Evolutionary conservation across 768 basidiomycete species (phyloP), one percentile per base, ranked within the genome.

Genomic region (Tulasnella sp.): DNA sequence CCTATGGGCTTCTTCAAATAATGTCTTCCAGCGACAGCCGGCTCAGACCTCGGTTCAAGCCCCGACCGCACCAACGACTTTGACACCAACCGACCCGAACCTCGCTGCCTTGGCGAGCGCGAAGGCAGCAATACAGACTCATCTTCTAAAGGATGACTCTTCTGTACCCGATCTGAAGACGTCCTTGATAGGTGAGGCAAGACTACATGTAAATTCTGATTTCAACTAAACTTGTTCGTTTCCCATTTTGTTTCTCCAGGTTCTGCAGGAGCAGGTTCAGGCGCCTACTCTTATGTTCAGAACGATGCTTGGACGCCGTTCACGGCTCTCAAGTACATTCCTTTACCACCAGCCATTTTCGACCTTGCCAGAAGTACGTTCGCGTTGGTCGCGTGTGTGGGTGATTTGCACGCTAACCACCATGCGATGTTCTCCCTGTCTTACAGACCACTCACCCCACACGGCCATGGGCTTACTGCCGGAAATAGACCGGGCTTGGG

Each of bases 401-500:
- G 29, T 61, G 29, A 29, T 26, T 61, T 61, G 57, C 29, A 61
- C 57, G 23, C 57, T 61, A 61, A 61, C 57, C 57, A 29, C 57
- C 13, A 23, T 29, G 46, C 6, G 3, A 7, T 61, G 57, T 23
- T n/a, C 11, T 23, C 29, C 57, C 2, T 13, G 23, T n/a, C 29
- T 11, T 15, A 11, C 10, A 61, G 57, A 61, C n/a, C 57, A 61
- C 10, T 61, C 57, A 61, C 77, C 79, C 5, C 79, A 51, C 13
- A 81, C 71, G 23, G 71, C 55, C 20, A 85, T 98, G 92, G 96
- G 96, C 13, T 85, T 99, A 75, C 89, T 99, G 83, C 91, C 95
- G 35, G 93, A 96, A 81, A 93, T 99, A 79, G 95, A 97, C 81
- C 89, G 95, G 70, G 96, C 93, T 0, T 99, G 96, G 95, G 92